Base-by-base conservation (phyloP, 495 filamentous ascomycete genomes). In the Penicillium longicatenatum region DNA sequence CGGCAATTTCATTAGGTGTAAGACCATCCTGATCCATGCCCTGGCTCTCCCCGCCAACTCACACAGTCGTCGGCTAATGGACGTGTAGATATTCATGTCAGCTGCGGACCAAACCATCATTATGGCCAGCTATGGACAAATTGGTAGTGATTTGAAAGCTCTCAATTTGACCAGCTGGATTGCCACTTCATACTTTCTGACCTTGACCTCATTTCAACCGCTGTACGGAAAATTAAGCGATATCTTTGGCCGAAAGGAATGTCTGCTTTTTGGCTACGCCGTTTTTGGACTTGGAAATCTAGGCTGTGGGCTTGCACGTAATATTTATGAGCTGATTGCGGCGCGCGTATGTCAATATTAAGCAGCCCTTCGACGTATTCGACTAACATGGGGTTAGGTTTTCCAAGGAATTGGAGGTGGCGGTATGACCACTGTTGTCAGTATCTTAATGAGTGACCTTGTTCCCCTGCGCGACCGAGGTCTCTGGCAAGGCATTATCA, bases 91-190 rank as follows among this genome's bases (percentile, higher is more conserved):
- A 46, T 91, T 92, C 66, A 73, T 94, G 3, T 79, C 84, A 4
- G 87, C 89, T 0, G 83, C 89, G 47, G 91, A 96, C 69, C 89
- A 93, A 66, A 93, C 91, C 1, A 84, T 96, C 45, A 87, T 92
- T 43, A 85, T 93, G 52, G 84, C 86, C 50, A 87, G 82, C 37
- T 95, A 94, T 69, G 90, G 87, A 17, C 85, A 81, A 48, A 94
- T 96, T 65, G 91, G 91, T 22, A 91, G 82, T 51, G 91, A 94
- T 53, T 70, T 95, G 20, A 79, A 90, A 20, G 89, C 89, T 12
- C 73, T 95, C 54, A 91, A 89, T 62, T 80, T 84, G 62, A 92
- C 90, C 9, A 89, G 85, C 35, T 96, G 91, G 91, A 90, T 96
- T 61, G 89, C 90, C 1, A 94, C 91, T 14, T 85, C 88, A 10